phyloP scores from a whole-genome alignment of 164 flowering plant species.

The Chloranthus sessilifolius region DNA sequence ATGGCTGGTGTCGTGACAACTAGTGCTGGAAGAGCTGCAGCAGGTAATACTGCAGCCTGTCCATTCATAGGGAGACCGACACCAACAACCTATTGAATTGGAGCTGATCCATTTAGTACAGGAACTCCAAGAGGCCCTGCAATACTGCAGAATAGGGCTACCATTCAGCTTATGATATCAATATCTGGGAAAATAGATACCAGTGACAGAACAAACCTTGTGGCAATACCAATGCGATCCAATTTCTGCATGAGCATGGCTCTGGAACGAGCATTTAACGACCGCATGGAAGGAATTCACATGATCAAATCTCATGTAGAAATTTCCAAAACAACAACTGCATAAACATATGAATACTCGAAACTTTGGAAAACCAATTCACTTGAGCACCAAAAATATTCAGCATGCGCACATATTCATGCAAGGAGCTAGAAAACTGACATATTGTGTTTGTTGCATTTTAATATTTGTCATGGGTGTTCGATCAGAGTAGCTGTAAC shows the following conservation, averaged over 20 bases:
- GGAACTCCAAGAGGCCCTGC: conserved; percentile 70
- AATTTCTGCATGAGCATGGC: conserved; percentile 82
- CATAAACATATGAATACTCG: background rate
- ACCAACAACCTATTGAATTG: conserved; percentile 33
- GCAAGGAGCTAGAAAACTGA: too few relatives aligned
- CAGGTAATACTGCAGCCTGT: conserved; percentile 30
- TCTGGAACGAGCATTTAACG: conserved; percentile 92
- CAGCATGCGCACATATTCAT: too few relatives aligned
- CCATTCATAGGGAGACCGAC: conserved; percentile 47
- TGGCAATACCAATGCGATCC: conserved; percentile 79
- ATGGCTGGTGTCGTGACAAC: conserved; percentile 23
- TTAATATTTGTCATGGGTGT: too few relatives aligned
- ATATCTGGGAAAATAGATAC: background rate
- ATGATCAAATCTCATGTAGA: background rate
- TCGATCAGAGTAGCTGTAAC: too few relatives aligned
- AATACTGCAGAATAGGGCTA: conserved; percentile 38
- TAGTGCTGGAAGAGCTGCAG: conserved; percentile 28
- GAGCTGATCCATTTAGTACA: conserved; percentile 47
- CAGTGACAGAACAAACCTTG: conserved; percentile 46
- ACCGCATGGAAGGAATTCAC: conserved; percentile 32
- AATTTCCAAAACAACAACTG: background rate
- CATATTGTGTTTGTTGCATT: too few relatives aligned
- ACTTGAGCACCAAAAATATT: too few relatives aligned
- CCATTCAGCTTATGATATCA: conserved; percentile 6
- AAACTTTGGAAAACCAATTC: too few relatives aligned